These are phyloP conservation scores for Chaetomium strumarium DNA, from an alignment of 2,329 filamentous ascomycete genomes.

Conservation along the genomic window DNA sequence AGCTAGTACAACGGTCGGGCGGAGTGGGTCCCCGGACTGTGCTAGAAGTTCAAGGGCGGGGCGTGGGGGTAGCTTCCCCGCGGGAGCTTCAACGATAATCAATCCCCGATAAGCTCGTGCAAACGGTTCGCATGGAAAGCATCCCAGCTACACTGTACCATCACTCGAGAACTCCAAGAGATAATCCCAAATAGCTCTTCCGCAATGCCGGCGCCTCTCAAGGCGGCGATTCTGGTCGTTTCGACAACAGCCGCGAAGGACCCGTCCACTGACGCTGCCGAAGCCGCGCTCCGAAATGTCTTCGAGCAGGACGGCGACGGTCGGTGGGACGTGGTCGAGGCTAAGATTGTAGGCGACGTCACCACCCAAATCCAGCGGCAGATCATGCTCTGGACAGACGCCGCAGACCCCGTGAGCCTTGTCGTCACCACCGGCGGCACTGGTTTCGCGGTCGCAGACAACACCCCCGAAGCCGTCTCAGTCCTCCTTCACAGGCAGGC, in stretches of 20 bases:
- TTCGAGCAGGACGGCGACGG: conserved; percentile 60
- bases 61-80: too few relatives aligned
- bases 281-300: conserved; percentile 59
- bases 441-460: conserved; percentile 79
- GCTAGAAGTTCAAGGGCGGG: too few relatives aligned
- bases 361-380: conserved; percentile 66
- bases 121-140: too few relatives aligned
- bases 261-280: conserved; percentile 70
- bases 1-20: too few relatives aligned
- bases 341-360: conserved; percentile 75
- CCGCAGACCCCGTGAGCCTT: conserved; percentile 58
- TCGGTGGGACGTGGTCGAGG: conserved; percentile 65
- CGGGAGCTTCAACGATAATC: too few relatives aligned
- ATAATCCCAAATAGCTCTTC: too few relatives aligned
- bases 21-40: too few relatives aligned
- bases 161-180: too few relatives aligned
- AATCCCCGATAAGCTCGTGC: too few relatives aligned
- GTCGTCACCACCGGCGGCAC: conserved; percentile 89
- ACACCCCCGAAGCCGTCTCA: conserved; percentile 84
- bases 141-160: too few relatives aligned
- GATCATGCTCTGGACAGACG: conserved; percentile 68
- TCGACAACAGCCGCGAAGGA: conserved; percentile 85
- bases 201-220: conserved; percentile 46
- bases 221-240: conserved; percentile 74
- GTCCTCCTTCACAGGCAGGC: conserved; percentile 79